Base-by-base conservation (phyloP, 345 rosid genomes). In the Capsella bursapastoris region DNA sequence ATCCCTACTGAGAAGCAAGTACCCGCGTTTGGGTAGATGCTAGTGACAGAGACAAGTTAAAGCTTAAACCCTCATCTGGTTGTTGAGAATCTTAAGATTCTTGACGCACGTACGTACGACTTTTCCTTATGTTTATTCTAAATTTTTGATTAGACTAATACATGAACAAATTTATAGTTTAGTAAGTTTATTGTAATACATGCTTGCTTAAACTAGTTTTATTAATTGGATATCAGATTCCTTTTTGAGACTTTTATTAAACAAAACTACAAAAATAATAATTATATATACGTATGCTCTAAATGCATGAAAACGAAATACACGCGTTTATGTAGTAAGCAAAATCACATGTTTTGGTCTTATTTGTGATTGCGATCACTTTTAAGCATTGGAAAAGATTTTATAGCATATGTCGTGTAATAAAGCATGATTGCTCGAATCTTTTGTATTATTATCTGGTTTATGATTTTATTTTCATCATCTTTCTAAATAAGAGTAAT, bases 321-420 rank as follows among this genome's bases (percentile, higher is more conserved):
- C 57, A 71, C 67, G 67, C 74, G 57, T 48, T 65, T 64, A 31
- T 65, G 18, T 32, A 65, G 57, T 65, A 65, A 65, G 57, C 69
- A 49, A 49, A 34, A 65, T 65, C 57, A 27, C 11, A 7, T 65
- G 44, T 31, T 32, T 32, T 18, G 29, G 47, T 66, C 34, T 50
- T 48, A 65, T 65, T 51, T 6, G 22, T 25, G 22, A 25, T 11
- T 6, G 18, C 34, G 8, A 8, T 18, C 34, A 22, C 13, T 35
- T 35, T 41, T 40, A 40, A 38, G 10, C 37, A 11, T 38, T 38
- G n/a, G 25, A 58, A 35, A 15, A 11, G 3, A 34, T 35, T 59
- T 16, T 34, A 35, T 35, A 8, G 32, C 66, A 40, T 34, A 61
- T 25, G 10, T 40, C 47, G 8, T 61, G 10, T 40, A 13, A 61